Conservation (phyloP, 805 yeast genomes). For the Cyberlindnera suaveolens region DNA sequence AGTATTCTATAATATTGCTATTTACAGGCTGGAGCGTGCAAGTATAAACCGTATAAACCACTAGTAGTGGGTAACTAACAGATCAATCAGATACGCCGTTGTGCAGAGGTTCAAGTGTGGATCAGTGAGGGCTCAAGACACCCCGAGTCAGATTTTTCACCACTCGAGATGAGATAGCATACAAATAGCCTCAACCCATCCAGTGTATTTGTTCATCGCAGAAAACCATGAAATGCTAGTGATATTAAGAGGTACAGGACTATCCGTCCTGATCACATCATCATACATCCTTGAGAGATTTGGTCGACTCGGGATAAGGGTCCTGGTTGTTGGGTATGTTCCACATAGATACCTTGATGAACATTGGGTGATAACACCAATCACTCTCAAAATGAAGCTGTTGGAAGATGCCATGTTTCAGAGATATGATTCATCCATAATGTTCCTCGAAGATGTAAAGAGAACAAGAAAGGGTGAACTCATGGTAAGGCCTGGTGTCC, state of each 20-base stretch:
- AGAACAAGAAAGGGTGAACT: not conserved
- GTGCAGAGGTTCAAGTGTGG: no score
- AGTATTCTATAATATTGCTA: not conserved
- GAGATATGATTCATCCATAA: not conserved
- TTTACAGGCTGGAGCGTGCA: no score
- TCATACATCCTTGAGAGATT: not conserved
- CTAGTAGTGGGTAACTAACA: no score
- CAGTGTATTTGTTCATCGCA: no score
- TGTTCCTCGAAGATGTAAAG: slow-evolving; percentile 1
- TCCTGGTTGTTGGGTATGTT: not conserved
- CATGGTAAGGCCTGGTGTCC: not conserved
- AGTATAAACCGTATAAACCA: no score
- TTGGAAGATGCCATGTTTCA: slow-evolving; percentile 1
- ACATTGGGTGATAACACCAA: not conserved
- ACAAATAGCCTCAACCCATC: no score
- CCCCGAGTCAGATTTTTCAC: no score
- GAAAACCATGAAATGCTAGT: slow-evolving; percentile 2
- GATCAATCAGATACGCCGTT: no score
- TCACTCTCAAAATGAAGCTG: not conserved
- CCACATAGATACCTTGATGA: not conserved
- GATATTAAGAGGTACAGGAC: slow-evolving; percentile 3
- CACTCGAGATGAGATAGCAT: no score
- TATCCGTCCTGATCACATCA: slow-evolving; percentile 2
- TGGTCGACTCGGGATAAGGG: not conserved
- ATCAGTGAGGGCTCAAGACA: no score